Percentiles rank a stretch among this genome's conserved stretches.
phyloP scores from a whole-genome alignment of 2,329 filamentous ascomycete species.

The Sordariomycetes sp. region DNA sequence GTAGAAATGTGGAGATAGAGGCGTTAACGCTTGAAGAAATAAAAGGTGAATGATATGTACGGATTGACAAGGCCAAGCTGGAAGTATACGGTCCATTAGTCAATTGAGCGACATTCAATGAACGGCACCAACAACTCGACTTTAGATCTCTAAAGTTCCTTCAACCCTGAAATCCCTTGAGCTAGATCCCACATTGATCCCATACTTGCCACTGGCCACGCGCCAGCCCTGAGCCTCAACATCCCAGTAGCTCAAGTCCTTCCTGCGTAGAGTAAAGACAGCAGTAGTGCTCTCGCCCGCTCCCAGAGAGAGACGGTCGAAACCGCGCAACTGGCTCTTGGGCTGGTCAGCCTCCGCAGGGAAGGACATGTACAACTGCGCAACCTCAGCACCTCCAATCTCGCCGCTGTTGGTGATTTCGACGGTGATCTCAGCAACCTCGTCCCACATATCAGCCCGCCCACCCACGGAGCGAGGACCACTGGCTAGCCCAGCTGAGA shows the following conservation, averaged over 20 bases:
- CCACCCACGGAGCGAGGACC: slow-evolving; percentile 39
- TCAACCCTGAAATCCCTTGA: slow-evolving; percentile 21
- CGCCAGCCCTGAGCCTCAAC: slow-evolving; percentile 30
- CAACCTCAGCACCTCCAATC: slow-evolving; percentile 36
- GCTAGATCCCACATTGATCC: slow-evolving; percentile 18
- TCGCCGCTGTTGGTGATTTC: slow-evolving; percentile 41
- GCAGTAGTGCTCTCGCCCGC: slow-evolving; percentile 29
- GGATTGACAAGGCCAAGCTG: no score
- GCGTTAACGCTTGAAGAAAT: no score
- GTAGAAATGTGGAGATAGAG: no score
- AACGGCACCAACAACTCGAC: no score
- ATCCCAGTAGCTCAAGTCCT: slow-evolving; percentile 42
- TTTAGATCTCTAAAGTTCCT: no score
- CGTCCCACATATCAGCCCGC: slow-evolving; percentile 41
- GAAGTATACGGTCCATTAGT: no score
- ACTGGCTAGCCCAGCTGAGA: slow-evolving; percentile 16
- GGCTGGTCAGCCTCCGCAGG: slow-evolving; percentile 34
- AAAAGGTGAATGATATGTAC: no score
- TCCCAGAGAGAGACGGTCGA: slow-evolving; percentile 37
- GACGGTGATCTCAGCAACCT: slow-evolving; percentile 37
- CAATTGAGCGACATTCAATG: no score
- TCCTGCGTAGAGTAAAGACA: slow-evolving; percentile 33
- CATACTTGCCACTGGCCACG: slow-evolving; percentile 21
- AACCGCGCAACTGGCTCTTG: slow-evolving; percentile 37
- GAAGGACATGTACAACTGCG: slow-evolving; percentile 46